These are phyloP conservation scores for Shiraia sp. DNA, from an alignment of 2,329 filamentous ascomycete species.

Conservation along the genomic window DNA sequence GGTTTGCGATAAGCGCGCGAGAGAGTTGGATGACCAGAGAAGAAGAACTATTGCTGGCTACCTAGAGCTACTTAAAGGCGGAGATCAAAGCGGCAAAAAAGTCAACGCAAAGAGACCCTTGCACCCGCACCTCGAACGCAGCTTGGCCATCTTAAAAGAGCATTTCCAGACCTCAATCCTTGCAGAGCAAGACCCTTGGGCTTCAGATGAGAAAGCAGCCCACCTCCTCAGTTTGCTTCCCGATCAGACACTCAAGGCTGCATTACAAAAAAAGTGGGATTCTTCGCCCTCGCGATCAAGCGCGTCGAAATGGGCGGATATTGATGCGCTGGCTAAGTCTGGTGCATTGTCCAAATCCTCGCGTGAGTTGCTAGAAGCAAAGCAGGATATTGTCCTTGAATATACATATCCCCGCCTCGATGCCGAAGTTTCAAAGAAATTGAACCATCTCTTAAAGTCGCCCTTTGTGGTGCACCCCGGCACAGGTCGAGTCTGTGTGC, in stretches of 20 bases:
- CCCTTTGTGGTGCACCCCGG: slow-evolving; percentile 96
- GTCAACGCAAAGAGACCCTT: slow-evolving; percentile 83
- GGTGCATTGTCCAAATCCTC: slow-evolving; percentile 74
- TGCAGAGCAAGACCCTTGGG: slow-evolving; percentile 84
- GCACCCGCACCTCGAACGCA: slow-evolving; percentile 87
- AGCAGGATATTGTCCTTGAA: slow-evolving; percentile 94
- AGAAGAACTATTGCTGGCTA: slow-evolving; percentile 85
- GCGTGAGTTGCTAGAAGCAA: slow-evolving; percentile 78
- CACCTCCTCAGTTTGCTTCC: slow-evolving; percentile 84
- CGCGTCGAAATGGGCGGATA: slow-evolving; percentile 88
- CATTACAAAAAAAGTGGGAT: slow-evolving; percentile 88
- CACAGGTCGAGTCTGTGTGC: slow-evolving; percentile 92
- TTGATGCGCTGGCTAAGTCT: slow-evolving; percentile 80
- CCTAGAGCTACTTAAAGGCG: slow-evolving; percentile 85
- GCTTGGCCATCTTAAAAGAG: slow-evolving; percentile 78
- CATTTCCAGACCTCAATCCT: slow-evolving; percentile 87
- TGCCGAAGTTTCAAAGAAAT: slow-evolving; percentile 95
- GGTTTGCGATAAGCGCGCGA: slow-evolving; percentile 90
- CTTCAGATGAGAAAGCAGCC: slow-evolving; percentile 66
- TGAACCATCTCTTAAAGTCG: slow-evolving; percentile 96
- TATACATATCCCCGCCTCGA: slow-evolving; percentile 98
- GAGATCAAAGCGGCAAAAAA: slow-evolving; percentile 81
- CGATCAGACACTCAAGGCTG: slow-evolving; percentile 74
- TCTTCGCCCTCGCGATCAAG: slow-evolving; percentile 77
- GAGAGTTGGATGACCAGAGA: slow-evolving; percentile 82